Evolutionary conservation across 2,329 filamentous ascomycete species (phyloP), one percentile per base, ranked within the genome.

Genomic region (Fusarium brevicatenulatum): DNA sequence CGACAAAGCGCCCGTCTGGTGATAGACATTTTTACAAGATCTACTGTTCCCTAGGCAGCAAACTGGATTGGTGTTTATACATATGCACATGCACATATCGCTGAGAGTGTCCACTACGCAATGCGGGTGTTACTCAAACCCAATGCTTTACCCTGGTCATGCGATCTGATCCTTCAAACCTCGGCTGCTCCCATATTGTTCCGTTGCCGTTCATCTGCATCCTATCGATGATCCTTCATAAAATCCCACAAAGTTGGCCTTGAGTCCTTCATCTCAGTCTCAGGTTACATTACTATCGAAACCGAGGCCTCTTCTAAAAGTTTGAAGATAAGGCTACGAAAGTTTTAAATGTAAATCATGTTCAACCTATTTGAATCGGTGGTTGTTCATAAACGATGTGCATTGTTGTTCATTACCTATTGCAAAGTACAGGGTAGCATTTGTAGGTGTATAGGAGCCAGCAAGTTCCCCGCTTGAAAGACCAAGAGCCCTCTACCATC

Each of bases 231-330:
- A 36, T 52, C 49, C 49, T 52, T 11, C 18, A 52, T 5, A 8
- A 36, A 0, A 36, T 13, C 30, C 6, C 3, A 2, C 10, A 4
- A 23, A 15, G 9, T 25, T 10, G 19, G 16, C 4, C 3, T 19
- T 15, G 9, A 19, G 49, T 2, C 6, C 16, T 5, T 10, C 12
- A 19, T 19, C 9, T 15, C 25, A 50, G 49, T 15, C n/a, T 15
- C 21, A 10, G n/a, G 9, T 21, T 11, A n/a, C n/a, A 36, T 15
- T 36, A 2, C 15, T 7, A 11, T 8, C 0, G 13, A 47, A 19
- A 16, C 6, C 2, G 18, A 36, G n/a, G 7, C 2, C 21, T 12
- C 2, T n/a, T 9, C 4, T 12, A 4, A 7, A 2, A n/a, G 5
- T 11, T 11, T 8, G 9, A 47, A 47, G 19, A 28, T 8, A 46